Conservation (phyloP, 768 basidiomycete species). For the Panaeolus papilionaceus region DNA sequence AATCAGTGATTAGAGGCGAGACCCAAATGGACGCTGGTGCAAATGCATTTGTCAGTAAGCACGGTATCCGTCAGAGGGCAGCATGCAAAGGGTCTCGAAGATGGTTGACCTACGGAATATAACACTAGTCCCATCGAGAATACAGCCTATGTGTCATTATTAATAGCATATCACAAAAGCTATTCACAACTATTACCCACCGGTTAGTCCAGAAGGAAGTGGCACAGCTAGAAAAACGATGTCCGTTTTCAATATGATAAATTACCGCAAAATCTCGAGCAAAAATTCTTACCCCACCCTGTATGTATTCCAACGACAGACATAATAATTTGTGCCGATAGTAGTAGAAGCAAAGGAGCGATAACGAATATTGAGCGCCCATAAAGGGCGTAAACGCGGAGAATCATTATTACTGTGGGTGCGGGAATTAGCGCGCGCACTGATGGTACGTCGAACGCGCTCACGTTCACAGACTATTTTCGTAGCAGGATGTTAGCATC, state of each 20-base stretch:
- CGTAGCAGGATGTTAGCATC: background rate
- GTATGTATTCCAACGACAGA: conserved; percentile 27
- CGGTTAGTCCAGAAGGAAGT: conserved; percentile 27
- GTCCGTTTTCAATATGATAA: background rate
- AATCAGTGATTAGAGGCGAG: conserved; percentile 21
- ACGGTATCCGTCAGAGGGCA: background rate
- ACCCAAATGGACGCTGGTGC: conserved; percentile 14
- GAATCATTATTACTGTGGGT: conserved; percentile 33
- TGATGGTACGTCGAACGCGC: conserved; percentile 2
- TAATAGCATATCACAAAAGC: background rate
- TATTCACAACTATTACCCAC: conserved; percentile 17
- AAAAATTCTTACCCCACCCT: conserved; percentile 29
- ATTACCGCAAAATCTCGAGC: background rate
- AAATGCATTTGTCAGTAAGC: background rate
- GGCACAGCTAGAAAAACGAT: conserved; percentile 23
- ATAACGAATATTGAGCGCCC: conserved; percentile 23
- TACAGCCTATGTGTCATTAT: conserved; percentile 23
- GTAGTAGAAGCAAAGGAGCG: conserved; percentile 16
- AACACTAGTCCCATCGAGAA: conserved; percentile 25
- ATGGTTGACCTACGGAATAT: conserved; percentile 29
- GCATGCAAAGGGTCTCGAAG: background rate
- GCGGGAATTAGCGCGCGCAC: background rate
- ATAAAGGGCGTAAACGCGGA: conserved; percentile 36
- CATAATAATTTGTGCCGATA: conserved; percentile 29
- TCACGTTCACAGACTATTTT: conserved; percentile 28